These are phyloP conservation scores for Naganishia randhawae DNA, from an alignment of 768 basidiomycete species.

Conservation along the genomic window DNA sequence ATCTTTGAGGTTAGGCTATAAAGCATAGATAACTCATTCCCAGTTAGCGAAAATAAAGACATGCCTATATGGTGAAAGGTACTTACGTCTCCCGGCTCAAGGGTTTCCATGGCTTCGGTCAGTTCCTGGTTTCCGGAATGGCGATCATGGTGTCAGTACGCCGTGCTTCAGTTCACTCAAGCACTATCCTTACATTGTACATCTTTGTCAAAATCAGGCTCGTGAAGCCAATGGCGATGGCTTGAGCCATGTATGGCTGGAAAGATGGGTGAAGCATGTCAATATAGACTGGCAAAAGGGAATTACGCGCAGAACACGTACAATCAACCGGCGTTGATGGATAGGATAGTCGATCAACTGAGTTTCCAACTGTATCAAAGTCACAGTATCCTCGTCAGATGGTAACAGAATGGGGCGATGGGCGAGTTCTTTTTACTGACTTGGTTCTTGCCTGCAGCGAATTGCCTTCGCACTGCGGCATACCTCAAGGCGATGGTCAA, in stretches of 20 bases:
- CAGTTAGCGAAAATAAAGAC: not conserved
- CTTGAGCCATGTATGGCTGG: conserved; percentile 51
- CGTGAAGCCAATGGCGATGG: conserved; percentile 51
- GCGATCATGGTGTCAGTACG: not conserved
- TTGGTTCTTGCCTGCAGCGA: conserved; percentile 51
- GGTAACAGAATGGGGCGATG: not conserved
- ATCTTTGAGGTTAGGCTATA: conserved; percentile 46
- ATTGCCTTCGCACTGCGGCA: conserved; percentile 53
- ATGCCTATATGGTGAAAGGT: too few species aligned
- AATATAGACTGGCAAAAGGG: not conserved
- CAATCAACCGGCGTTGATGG: conserved; percentile 50
- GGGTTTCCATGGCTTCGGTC: conserved; percentile 48
- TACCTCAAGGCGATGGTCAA: conserved; percentile 54
- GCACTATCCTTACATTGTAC: conserved; percentile 38
- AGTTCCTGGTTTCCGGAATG: conserved; percentile 32
- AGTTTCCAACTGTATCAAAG: conserved; percentile 47
- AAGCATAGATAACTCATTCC: not conserved
- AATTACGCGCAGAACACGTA: conserved; percentile 27
- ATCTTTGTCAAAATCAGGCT: conserved; percentile 44
- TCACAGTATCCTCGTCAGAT: not conserved
- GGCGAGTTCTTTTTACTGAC: conserved; percentile 26
- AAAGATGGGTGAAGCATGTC: not conserved
- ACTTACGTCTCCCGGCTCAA: conserved; percentile 49
- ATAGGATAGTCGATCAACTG: conserved; percentile 55
- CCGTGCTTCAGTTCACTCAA: not conserved